Conservation (phyloP, 352 stramenopile genomes). For the Phytophthora sojae region DNA sequence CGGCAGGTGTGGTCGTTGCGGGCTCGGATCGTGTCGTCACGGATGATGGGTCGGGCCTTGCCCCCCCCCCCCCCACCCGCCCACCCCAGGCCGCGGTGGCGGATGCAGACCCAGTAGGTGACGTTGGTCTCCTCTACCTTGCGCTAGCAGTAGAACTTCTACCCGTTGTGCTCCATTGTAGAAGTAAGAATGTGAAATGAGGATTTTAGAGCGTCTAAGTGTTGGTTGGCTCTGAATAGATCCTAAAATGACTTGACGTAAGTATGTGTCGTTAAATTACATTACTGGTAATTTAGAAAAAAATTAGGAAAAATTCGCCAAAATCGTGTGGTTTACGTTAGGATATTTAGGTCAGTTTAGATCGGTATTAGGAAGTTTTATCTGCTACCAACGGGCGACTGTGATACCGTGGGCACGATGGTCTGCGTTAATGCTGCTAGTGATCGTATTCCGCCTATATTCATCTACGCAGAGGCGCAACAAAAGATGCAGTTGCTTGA, state of each 20-base stretch:
- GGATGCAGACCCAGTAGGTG: conserved; percentile 6
- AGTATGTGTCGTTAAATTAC: neutral
- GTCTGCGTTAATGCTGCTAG: too few relatives aligned
- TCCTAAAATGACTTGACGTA: neutral
- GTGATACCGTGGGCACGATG: too few relatives aligned
- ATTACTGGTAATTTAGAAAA: neutral
- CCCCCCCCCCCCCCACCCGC: neutral
- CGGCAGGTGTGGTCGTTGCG: conserved; percentile 13
- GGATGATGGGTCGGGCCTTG: conserved; percentile 13
- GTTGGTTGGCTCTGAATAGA: neutral
- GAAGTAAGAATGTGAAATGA: conserved; percentile 2
- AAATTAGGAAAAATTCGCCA: neutral
- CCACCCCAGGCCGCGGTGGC: neutral
- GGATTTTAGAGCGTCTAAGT: neutral
- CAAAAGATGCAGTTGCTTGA: too few relatives aligned
- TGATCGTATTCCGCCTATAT: too few relatives aligned
- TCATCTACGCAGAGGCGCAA: too few relatives aligned
- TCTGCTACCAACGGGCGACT: too few relatives aligned
- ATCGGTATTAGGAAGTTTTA: neutral
- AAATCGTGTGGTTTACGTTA: neutral
- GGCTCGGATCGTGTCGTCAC: neutral
- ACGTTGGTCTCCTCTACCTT: conserved; percentile 6
- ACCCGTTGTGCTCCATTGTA: conserved; percentile 16
- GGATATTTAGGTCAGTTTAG: neutral
- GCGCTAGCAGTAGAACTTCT: conserved; percentile 15